Evolutionary conservation across 768 basidiomycete species (phyloP), one percentile per base, ranked within the genome.

Genomic region (Boletus tylopilopsis): DNA sequence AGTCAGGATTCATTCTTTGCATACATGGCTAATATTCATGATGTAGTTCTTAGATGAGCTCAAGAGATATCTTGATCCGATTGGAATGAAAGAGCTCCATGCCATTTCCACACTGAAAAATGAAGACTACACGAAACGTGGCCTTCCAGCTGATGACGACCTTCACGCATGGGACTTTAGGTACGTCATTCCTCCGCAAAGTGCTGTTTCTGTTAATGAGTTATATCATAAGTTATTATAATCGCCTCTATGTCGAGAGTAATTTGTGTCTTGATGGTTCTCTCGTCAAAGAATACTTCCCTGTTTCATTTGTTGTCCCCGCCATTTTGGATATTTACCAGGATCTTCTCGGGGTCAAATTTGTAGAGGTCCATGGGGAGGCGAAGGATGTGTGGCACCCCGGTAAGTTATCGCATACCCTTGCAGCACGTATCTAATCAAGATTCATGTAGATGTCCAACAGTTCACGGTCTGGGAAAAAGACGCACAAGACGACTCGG

Each of bases 161-260:
- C 83, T 94, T 62, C 85, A 85, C 60, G 72, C 90, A 46, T 93
- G 90, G 89, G 92, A 93, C 61, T 93, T 90, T 64, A 77, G 87
- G 57, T 85, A 81, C 52, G 37, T 7, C 6, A 5, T 22, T 15
- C 7, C 30, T 21, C 8, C n/a, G n/a, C n/a, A n/a, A n/a, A n/a
- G n/a, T n/a, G n/a, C n/a, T n/a, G n/a, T n/a, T n/a, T n/a, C n/a
- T n/a, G n/a, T n/a, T n/a, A n/a, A n/a, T n/a, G n/a, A n/a, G n/a
- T n/a, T n/a, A n/a, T 11, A 1, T 7, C 11, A 32, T 10, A 18
- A 74, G 61, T 52, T 68, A 66, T 34, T 68, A 68, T 33, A 66
- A 66, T 45, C 57, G 66, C 27, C 53, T 68, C 37, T 87, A 72
- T 60, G 71, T 85, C 45, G 86, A 92, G 67, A 73, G 78, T 58